These are phyloP conservation scores for Solanum medicagineum DNA, from an alignment of 257 asterid species.

Conservation along the genomic window DNA sequence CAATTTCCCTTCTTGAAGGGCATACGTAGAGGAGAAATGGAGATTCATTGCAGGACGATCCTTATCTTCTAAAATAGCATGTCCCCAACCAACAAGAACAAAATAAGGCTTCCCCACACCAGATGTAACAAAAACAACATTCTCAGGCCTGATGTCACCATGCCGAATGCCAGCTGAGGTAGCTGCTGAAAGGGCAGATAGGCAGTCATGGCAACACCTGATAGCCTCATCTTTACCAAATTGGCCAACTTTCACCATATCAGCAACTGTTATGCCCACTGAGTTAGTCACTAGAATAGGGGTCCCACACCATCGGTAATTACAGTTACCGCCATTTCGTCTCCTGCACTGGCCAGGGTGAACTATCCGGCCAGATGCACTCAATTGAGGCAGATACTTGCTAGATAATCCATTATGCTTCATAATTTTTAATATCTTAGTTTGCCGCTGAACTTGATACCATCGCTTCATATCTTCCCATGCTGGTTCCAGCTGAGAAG, in stretches of 20 bases:
- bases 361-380: conserved; percentile 75
- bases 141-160: conserved; percentile 89
- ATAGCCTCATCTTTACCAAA: conserved; percentile 64
- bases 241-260: conserved; percentile 52
- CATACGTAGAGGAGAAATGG: conserved; percentile 88
- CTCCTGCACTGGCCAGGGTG: conserved; percentile 68
- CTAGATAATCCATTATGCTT: conserved; percentile 73
- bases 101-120: conserved; percentile 43
- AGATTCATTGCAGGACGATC: conserved; percentile 84
- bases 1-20: conserved; percentile 83
- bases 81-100: conserved; percentile 92
- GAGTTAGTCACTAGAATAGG: conserved; percentile 70
- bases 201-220: conserved; percentile 84
- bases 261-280: conserved; percentile 64
- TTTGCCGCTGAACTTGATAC: conserved; percentile 97
- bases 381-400: conserved; percentile 63
- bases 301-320: conserved; percentile 80
- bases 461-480: conserved; percentile 92
- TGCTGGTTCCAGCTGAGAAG: conserved; percentile 91
- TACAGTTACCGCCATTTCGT: conserved; percentile 54
- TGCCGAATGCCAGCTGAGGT: conserved; percentile 79
- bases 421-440: conserved; percentile 69
- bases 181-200: conserved; percentile 68
- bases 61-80: conserved; percentile 84
- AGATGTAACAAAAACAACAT: conserved; percentile 47